Percentiles rank a stretch among this genome's conserved stretches.
Conservation (phyloP, 2,329 filamentous ascomycete species). For the Claviceps sp. region DNA sequence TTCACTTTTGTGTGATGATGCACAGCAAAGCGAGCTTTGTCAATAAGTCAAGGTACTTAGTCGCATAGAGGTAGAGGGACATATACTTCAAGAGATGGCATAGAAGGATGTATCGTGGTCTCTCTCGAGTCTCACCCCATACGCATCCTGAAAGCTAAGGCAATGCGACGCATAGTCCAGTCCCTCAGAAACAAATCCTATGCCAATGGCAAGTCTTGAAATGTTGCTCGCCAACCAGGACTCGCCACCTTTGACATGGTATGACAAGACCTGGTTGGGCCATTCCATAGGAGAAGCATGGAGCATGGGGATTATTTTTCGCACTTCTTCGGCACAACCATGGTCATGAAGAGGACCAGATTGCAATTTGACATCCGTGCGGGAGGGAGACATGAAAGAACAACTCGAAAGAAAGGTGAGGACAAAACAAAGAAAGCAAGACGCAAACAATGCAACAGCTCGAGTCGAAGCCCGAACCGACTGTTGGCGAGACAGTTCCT, state of each 20-base stretch:
- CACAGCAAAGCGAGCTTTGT: no score
- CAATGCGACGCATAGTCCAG: no score
- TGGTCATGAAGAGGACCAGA: slow-evolving; percentile 68
- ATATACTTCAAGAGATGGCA: no score
- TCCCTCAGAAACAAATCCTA: no score
- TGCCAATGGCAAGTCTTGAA: not conserved
- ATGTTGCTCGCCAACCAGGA: slow-evolving; percentile 17
- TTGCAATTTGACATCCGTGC: slow-evolving; percentile 99
- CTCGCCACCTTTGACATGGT: not conserved
- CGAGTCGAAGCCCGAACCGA: not conserved
- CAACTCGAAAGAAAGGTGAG: not conserved
- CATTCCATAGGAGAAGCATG: slow-evolving; percentile 13
- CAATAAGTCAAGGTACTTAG: no score
- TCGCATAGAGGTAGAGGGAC: no score
- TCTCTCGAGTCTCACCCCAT: no score
- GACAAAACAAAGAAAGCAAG: not conserved
- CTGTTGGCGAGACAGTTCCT: no score
- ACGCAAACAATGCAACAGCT: not conserved
- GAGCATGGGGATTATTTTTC: slow-evolving; percentile 47
- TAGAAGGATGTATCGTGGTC: no score
- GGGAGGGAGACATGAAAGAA: slow-evolving; percentile 21
- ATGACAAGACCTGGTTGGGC: slow-evolving; percentile 5
- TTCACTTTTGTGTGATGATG: no score
- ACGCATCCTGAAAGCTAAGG: no score
- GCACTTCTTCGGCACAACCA: slow-evolving; percentile 99